A percentile compares a stretch with the other conserved stretches of the same genome.
These are phyloP conservation scores for Septoria petroselini DNA, from an alignment of 2,329 filamentous ascomycete genomes.

Conservation along the genomic window DNA sequence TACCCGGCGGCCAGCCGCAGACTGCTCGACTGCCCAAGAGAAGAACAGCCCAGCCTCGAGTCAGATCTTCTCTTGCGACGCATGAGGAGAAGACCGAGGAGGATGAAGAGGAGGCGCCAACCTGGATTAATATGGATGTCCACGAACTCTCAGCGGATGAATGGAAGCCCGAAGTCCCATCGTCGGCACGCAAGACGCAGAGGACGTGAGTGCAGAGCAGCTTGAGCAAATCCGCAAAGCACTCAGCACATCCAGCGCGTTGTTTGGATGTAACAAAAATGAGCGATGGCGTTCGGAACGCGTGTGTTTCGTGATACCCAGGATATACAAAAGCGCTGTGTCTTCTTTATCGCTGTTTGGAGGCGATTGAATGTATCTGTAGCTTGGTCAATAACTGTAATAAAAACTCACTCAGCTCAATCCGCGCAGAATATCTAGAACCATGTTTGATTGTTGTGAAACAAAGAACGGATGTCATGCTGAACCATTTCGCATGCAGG, in stretches of 20 bases:
- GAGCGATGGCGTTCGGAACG: background rate
- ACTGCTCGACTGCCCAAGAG: background rate
- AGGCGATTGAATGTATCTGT: background rate
- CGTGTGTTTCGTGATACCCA: conserved; percentile 1
- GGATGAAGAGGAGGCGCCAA: background rate
- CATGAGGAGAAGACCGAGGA: background rate
- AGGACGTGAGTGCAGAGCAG: too few relatives aligned
- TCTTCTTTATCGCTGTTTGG: background rate
- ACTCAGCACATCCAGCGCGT: background rate
- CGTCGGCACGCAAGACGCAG: too few relatives aligned
- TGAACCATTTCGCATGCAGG: background rate
- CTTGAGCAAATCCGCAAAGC: too few relatives aligned
- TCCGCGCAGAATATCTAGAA: too few relatives aligned
- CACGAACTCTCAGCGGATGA: background rate
- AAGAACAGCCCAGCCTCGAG: background rate
- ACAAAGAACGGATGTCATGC: background rate
- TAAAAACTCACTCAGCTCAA: background rate
- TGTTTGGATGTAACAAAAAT: background rate
- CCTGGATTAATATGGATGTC: background rate
- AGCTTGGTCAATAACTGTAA: background rate
- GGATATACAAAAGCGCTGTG: background rate
- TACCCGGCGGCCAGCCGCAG: background rate
- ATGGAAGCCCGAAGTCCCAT: background rate
- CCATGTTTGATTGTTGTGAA: too few relatives aligned
- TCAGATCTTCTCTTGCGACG: background rate